A percentile compares a stretch with the other conserved stretches of the same genome.
These are phyloP conservation scores for Cucurbita moschata DNA, from an alignment of 306 rosid species.

Conservation along the genomic window DNA sequence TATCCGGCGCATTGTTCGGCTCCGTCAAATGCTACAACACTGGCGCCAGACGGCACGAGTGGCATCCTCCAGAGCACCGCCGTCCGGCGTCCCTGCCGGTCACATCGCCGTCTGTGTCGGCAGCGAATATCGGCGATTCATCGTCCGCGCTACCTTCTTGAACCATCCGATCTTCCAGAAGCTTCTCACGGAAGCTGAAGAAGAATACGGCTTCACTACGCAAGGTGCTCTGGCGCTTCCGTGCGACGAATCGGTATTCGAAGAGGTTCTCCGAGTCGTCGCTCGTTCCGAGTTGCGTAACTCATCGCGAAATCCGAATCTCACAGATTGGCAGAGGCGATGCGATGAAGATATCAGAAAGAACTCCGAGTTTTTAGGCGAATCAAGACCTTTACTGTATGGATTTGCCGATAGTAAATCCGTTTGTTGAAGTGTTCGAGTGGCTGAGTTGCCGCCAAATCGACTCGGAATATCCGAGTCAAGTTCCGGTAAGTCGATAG, in stretches of 20 bases:
- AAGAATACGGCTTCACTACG: slow-evolving; percentile 75
- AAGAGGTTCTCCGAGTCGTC: slow-evolving; percentile 43
- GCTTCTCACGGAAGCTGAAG: slow-evolving; percentile 59
- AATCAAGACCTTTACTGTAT: slow-evolving; percentile 62
- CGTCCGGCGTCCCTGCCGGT: slow-evolving; percentile 73
- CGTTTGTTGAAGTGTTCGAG: slow-evolving; percentile 14
- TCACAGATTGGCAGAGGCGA: slow-evolving; percentile 29
- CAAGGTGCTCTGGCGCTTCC: slow-evolving; percentile 67
- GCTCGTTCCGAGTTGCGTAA: slow-evolving; percentile 28
- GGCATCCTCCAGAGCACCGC: slow-evolving; percentile 5
- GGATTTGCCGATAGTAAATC: slow-evolving; percentile 14
- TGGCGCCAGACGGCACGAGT: slow-evolving; percentile 53
- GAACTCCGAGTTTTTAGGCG: slow-evolving; percentile 22
- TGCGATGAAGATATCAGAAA: slow-evolving; percentile 49
- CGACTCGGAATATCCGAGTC: background rate
- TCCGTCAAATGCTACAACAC: slow-evolving; percentile 70
- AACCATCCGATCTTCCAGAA: slow-evolving; percentile 79
- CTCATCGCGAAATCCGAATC: slow-evolving; percentile 12
- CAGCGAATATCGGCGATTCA: slow-evolving; percentile 35
- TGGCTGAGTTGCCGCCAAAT: background rate
- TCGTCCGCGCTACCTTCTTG: slow-evolving; percentile 54
- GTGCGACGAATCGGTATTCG: slow-evolving; percentile 63
- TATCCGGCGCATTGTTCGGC: slow-evolving; percentile 65
- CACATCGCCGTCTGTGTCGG: slow-evolving; percentile 87
- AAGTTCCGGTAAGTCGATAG: background rate